A percentile compares a stretch with the other conserved stretches of the same genome.
These are phyloP conservation scores for Suillus sp. DNA, from an alignment of 768 basidiomycete species.

Conservation along the genomic window DNA sequence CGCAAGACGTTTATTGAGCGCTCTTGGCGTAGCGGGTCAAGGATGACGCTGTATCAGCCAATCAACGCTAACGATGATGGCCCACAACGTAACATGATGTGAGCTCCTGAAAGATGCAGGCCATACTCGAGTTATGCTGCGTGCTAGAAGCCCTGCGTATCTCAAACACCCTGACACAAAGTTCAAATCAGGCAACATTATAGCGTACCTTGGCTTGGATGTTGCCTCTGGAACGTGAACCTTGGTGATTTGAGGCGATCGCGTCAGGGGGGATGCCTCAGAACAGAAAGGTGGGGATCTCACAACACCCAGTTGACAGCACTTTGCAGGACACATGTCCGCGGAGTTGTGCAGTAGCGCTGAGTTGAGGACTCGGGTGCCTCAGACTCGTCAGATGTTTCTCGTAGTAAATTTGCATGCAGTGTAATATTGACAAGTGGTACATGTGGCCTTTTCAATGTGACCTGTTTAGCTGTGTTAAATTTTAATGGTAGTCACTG, in stretches of 20 bases:
- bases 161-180: background rate
- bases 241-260: background rate
- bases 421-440: background rate
- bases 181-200: background rate
- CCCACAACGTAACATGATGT: background rate
- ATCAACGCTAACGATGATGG: background rate
- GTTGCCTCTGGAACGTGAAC: background rate
- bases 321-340: background rate
- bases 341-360: slow-evolving; percentile 3
- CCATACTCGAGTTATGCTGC: background rate
- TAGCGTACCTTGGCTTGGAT: background rate
- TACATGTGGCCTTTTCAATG: background rate
- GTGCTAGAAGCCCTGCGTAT: background rate
- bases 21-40: background rate
- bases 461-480: background rate
- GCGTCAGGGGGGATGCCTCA: background rate
- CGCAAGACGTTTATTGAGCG: slow-evolving; percentile 2
- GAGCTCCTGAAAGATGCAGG: background rate
- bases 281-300: background rate
- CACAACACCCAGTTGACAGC: background rate
- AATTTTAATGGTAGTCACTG: background rate
- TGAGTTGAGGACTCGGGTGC: slow-evolving; percentile 3
- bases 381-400: background rate
- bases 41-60: slow-evolving; percentile 8
- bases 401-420: background rate